Base-by-base conservation (phyloP, 495 filamentous ascomycete species). In the Articulospora tetracladia region DNA sequence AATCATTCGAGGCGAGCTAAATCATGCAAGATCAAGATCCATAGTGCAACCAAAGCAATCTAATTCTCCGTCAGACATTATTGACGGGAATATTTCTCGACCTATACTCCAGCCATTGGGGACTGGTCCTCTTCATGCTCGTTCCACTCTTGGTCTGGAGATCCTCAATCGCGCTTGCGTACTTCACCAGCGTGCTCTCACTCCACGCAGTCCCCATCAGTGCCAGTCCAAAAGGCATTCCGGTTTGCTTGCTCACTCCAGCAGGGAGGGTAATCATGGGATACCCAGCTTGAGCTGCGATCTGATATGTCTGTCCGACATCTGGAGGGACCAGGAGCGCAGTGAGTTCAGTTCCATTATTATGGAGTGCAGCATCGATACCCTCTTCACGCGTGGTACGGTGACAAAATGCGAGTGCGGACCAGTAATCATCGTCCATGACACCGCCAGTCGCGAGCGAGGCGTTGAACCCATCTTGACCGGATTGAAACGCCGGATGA, bases 221-320 rank as follows among this genome's bases (percentile, higher is more conserved):
- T 1, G 79, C 84, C 23, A 92, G 68, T 0, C 88, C 87, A 66
- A 85, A 89, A 0, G 86, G 86, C 82, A 92, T 88, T 12, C 86
- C 84, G 1, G 76, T 87, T 25, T 62, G 64, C 2, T 71, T 54
- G 64, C 78, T 74, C 12, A 78, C 70, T 15, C 81, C 83, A 1
- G 79, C 86, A 0, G 88, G 88, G 0, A 92, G 66, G 2, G 86
- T 90, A 60, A 91, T 74, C 57, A 88, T 77, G 1, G 87, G 88
- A 69, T 92, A 91, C 0, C 87, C 87, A 10, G 81, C 81, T 62
- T 81, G 74, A 2, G 78, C 79, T 13, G 76, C 76, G 36, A 79
- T 74, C 63, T 79, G 72, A 59, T 83, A 79, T 36, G 79, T 82
- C 68, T 86, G 84, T 0, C 77, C 88, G 3, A 86, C 82, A 68